Percentiles rank a stretch among this genome's conserved stretches.
phyloP scores from a whole-genome alignment of 2,329 filamentous ascomycete genomes.

The Xylaria sp. region DNA sequence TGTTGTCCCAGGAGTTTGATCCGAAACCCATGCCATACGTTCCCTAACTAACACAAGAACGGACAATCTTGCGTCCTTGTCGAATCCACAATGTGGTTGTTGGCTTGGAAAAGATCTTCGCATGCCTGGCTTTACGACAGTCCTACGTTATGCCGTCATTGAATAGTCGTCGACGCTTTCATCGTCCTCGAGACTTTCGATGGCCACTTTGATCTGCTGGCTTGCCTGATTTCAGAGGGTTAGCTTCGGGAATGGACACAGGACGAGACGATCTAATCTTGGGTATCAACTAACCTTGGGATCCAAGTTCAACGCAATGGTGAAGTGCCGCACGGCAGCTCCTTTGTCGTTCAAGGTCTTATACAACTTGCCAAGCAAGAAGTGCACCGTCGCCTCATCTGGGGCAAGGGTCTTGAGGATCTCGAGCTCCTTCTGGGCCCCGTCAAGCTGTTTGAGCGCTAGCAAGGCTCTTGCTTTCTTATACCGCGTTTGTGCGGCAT shows the following conservation, averaged over 20 bases:
- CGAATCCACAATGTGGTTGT: constrained; percentile 9
- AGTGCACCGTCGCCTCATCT: constrained; percentile 94
- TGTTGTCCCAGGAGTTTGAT: constrained; percentile 3
- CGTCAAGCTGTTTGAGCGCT: constrained; percentile 62
- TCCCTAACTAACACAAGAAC: constrained; percentile 12
- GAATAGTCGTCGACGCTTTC: constrained; percentile 60
- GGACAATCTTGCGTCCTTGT: constrained; percentile 11
- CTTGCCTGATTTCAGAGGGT: constrained; percentile 58
- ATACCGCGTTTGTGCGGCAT: constrained; percentile 78
- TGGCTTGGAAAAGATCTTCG: constrained; percentile 1
- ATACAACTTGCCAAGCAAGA: constrained; percentile 81
- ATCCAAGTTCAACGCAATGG: constrained; percentile 89
- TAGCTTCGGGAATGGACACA: constrained; percentile 20
- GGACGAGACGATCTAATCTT: not conserved
- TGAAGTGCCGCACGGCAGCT: constrained; percentile 87
- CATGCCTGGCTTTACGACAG: constrained; percentile 12
- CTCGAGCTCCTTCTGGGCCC: constrained; percentile 75
- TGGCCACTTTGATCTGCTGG: constrained; percentile 91
- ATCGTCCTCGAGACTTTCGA: constrained; percentile 83
- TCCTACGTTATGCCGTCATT: constrained; percentile 50
- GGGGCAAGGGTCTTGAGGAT: constrained; percentile 87
- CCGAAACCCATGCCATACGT: constrained; percentile 12
- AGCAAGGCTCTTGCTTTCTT: constrained; percentile 87
- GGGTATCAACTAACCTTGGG: constrained; percentile 66
- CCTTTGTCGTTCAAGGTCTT: constrained; percentile 66